Evolutionary conservation across 2,329 filamentous ascomycete genomes (phyloP), one percentile per base, ranked within the genome.

Genomic region (Pyrenochaeta sp.): DNA sequence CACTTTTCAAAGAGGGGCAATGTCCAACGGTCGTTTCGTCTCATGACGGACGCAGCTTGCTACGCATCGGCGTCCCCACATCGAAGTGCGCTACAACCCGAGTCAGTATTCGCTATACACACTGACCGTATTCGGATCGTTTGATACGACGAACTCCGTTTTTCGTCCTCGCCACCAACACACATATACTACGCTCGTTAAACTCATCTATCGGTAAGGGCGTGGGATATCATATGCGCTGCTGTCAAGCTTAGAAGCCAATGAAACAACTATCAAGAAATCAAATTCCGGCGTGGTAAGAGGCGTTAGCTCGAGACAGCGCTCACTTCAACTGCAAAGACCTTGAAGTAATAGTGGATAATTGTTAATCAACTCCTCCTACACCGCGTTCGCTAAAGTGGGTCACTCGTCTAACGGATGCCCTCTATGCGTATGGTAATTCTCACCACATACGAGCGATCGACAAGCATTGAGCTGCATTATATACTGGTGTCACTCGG

Each of bases 101-200:
- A 45, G 17, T 36, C 21, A 39, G 44, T 39, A 32, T 39, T n/a
- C n/a, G n/a, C n/a, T n/a, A 39, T 15, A 33, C 7, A 18, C 6
- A 21, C 17, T 18, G n/a, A 37, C n/a, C 17, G 31, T 21, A 14
- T 37, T 27, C 48, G 37, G 35, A 18, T 39, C 37, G 43, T 27
- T 18, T 20, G 15, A 20, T 17, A 44, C 7, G 6, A 17, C 17
- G 3, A 20, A 4, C n/a, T 15, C n/a, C 30, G 20, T 30, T 31
- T 39, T 40, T 18, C 10, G 36, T 31, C 15, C 27, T 30, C 21
- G 41, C 36, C 30, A 42, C 43, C 14, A 20, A 33, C 27, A 27
- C 21, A 20, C 36, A 42, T 50, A 50, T 50, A 50, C 35, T 11
- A 39, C 41, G 23, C 42, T 41, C 45, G 36, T 43, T 54, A 55